Evolutionary conservation across 192 early-diverging fungal genomes (phyloP).

Genomic region (Endogone sp.): DNA sequence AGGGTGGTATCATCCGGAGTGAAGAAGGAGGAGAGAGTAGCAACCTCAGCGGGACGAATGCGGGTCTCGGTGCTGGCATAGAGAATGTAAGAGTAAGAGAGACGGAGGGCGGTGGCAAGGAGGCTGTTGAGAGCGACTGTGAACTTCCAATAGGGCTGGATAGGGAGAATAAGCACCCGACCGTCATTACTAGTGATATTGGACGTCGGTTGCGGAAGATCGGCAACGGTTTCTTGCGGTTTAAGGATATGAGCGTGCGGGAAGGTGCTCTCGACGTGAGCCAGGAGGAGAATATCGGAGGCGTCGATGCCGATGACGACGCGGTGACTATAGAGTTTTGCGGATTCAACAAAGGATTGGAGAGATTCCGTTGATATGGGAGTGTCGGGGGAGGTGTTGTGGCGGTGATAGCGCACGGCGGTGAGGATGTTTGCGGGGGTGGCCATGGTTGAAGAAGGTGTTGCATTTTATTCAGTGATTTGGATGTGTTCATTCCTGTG

Average conservation of each 20-base stretch:
- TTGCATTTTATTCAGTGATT: too few relatives aligned
- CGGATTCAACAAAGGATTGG: not conserved
- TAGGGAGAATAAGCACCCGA: not conserved
- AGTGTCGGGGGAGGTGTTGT: not conserved
- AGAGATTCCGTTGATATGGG: not conserved
- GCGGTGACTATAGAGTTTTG: not conserved
- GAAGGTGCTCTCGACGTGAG: not conserved
- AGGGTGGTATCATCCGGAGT: not conserved
- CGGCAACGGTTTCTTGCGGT: not conserved
- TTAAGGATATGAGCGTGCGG: not conserved
- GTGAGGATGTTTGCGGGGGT: not conserved
- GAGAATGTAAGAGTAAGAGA: not conserved
- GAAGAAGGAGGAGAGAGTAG: not conserved
- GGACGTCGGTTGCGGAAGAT: not conserved
- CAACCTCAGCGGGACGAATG: not conserved
- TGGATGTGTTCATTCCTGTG: too few relatives aligned
- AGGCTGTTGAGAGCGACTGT: not conserved
- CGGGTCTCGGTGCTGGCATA: not conserved
- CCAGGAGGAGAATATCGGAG: not conserved
- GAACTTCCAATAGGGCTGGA: constrained; percentile 2
- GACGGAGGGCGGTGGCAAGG: not conserved
- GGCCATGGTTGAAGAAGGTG: too few relatives aligned
- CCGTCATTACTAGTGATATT: not conserved
- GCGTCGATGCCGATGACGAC: constrained; percentile 1
- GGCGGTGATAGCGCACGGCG: constrained; percentile 1